Base-by-base conservation (phyloP, 1,284 basidiomycete genomes). In the Paramarasmius palmivorus region DNA sequence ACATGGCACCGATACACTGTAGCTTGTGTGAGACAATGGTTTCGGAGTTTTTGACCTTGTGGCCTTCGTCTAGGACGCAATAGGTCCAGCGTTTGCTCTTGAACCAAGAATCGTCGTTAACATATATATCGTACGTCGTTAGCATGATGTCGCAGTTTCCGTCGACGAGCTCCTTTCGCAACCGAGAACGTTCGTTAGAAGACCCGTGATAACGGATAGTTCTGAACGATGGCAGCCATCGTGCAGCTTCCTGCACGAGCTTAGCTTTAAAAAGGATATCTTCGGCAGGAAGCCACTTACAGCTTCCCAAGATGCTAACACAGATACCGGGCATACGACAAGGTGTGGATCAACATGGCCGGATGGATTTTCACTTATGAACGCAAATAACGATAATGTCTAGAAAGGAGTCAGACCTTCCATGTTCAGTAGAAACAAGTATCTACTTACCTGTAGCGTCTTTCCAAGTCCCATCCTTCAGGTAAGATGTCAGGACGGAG, bases 381-480 rank as follows among this genome's bases (percentile, higher is more conserved):
- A 75, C 0, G 81, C 83, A 51, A 86, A 77, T 12, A 86, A 67
- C 0, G 84, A 77, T 1, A 86, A 68, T 1, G 84, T 85, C 76
- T 84, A 42, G 2, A 26, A 49, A 17, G 32, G 44, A 53, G n/a
- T 32, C 25, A 46, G 15, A 23, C 26, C 9, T 26, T 22, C 20
- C 6, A 9, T 2, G 17, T 5, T 19, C 20, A 6, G 20, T 41
- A 37, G 10, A 34, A 22, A 12, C 2, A 4, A 4, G 4, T 56
- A n/a, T n/a, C n/a, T n/a, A n/a, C 44, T n/a, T 58, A 79, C 79
- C 67, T 82, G 84, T 15, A 86, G 65, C 0, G 84, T 86, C 60
- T 86, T 86, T 15, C 84, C 83, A 5, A 86, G 74, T 57, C 82
- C 84, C 83, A 85, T 77, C 66, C 79, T 81, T n/a, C n/a, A n/a